phyloP scores from a whole-genome alignment of 768 basidiomycete genomes.

The Lactifluus subvellereus region DNA sequence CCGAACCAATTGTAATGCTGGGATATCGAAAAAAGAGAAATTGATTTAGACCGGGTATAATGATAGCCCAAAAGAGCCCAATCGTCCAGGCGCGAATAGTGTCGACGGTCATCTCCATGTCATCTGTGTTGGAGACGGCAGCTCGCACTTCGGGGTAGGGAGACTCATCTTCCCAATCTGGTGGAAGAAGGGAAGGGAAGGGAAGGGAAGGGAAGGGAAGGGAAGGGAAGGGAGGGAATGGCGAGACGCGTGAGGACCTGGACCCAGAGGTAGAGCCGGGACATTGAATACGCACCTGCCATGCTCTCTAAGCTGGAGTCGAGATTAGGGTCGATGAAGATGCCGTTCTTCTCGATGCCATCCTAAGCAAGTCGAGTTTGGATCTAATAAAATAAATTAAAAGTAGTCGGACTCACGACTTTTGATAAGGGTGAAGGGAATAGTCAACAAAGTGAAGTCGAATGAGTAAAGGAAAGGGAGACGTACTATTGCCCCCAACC shows the following conservation, averaged over 20 bases:
- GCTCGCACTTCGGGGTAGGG: constrained; percentile 82
- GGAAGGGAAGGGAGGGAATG: neutral
- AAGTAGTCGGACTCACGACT: constrained; percentile 18
- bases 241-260: neutral
- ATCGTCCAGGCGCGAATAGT: constrained; percentile 69
- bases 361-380: constrained; percentile 6
- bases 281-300: constrained; percentile 9
- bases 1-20: constrained; percentile 27
- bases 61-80: constrained; percentile 62
- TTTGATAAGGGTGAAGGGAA: neutral
- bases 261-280: neutral
- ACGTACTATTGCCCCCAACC: constrained; percentile 9
- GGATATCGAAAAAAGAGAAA: constrained; percentile 53
- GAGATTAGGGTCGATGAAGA: constrained; percentile 23
- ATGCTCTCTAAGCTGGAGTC: constrained; percentile 18
- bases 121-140: constrained; percentile 68
- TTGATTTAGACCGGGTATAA: constrained; percentile 63
- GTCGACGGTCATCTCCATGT: constrained; percentile 52
- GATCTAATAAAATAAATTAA: neutral
- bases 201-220: too few species aligned
- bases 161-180: constrained; percentile 56
- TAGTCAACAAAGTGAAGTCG: too few species aligned
- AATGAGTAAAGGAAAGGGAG: too few species aligned
- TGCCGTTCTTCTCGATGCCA: constrained; percentile 15
- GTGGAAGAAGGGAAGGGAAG: neutral